Evolutionary conservation across 257 asterid species (phyloP).

Genomic region (Solanum commersonii): DNA sequence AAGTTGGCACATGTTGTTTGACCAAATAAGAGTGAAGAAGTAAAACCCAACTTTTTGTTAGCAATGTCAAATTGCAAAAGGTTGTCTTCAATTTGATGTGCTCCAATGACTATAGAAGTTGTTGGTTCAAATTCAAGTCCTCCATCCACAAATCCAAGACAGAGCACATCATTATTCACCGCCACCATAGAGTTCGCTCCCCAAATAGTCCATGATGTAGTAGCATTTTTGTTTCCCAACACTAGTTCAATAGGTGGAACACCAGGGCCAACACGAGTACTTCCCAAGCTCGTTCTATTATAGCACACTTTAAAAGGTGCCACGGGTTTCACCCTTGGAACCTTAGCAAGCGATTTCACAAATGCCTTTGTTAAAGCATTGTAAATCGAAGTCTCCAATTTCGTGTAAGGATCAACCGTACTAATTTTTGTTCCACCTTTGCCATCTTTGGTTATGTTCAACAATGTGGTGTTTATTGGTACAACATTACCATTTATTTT

Average conservation of each 20-base stretch:
- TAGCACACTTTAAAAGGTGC: slow-evolving; percentile 47
- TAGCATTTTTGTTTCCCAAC: slow-evolving; percentile 4
- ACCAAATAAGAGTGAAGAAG: slow-evolving; percentile 8
- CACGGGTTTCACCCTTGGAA: slow-evolving; percentile 24
- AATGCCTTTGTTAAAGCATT: slow-evolving; percentile 16
- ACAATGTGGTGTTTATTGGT: background rate
- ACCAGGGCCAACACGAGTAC: slow-evolving; percentile 16
- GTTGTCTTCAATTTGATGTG: slow-evolving; percentile 22
- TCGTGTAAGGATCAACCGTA: background rate
- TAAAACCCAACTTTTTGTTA: slow-evolving; percentile 17
- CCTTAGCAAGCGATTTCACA: slow-evolving; percentile 21
- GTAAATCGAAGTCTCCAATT: background rate
- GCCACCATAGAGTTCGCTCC: slow-evolving; percentile 8
- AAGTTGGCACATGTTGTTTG: slow-evolving; percentile 17
- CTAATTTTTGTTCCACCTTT: background rate
- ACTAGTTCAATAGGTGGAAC: slow-evolving; percentile 46
- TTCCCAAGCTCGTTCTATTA: slow-evolving; percentile 18
- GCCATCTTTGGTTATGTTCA: background rate
- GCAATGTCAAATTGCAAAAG: slow-evolving; percentile 20
- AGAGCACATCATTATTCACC: background rate
- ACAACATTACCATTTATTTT: background rate
- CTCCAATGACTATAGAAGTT: slow-evolving; percentile 25
- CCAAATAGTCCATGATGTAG: background rate
- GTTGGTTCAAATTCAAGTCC: slow-evolving; percentile 9
- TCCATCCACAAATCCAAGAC: slow-evolving; percentile 8